phyloP scores from a whole-genome alignment of 768 basidiomycete species.

The Leccinum imitatum region DNA sequence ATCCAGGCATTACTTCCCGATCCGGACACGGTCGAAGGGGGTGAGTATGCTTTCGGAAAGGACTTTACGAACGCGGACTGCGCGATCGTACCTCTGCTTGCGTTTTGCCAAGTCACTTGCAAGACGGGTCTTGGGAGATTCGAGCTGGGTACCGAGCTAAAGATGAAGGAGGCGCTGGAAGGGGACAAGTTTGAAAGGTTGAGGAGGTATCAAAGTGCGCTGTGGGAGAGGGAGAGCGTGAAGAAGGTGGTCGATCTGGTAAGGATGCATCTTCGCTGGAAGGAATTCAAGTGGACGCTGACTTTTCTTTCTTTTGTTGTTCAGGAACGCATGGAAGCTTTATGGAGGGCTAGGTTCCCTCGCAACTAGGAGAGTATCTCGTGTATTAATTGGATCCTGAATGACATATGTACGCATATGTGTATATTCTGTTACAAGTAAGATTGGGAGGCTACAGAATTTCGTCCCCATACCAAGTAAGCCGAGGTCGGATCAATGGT shows the following conservation, averaged over 20 bases:
- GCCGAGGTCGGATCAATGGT: too few species aligned
- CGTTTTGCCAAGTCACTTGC: slow-evolving; percentile 40
- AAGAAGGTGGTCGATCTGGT: slow-evolving; percentile 9
- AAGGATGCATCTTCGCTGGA: background rate
- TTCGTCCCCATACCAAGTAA: too few species aligned
- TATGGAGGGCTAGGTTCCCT: background rate
- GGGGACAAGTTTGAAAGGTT: slow-evolving; percentile 46
- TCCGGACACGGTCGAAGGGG: slow-evolving; percentile 44
- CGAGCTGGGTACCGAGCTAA: slow-evolving; percentile 45
- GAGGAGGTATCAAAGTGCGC: slow-evolving; percentile 45
- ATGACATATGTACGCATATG: background rate
- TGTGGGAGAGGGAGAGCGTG: slow-evolving; percentile 39
- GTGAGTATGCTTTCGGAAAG: slow-evolving; percentile 35
- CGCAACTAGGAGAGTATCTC: background rate
- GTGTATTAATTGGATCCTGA: background rate
- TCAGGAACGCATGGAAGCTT: slow-evolving; percentile 6
- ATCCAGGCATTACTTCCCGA: slow-evolving; percentile 10
- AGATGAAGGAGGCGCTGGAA: slow-evolving; percentile 41
- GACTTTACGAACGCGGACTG: slow-evolving; percentile 62
- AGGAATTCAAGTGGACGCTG: background rate
- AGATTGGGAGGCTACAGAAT: background rate
- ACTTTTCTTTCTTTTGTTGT: background rate
- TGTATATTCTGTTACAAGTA: background rate
- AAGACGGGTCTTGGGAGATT: slow-evolving; percentile 51
- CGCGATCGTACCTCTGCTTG: slow-evolving; percentile 55